Evolutionary conservation across 1,139 yeast genomes (phyloP).

Genomic region (Pneumocystis oryctolagi): DNA sequence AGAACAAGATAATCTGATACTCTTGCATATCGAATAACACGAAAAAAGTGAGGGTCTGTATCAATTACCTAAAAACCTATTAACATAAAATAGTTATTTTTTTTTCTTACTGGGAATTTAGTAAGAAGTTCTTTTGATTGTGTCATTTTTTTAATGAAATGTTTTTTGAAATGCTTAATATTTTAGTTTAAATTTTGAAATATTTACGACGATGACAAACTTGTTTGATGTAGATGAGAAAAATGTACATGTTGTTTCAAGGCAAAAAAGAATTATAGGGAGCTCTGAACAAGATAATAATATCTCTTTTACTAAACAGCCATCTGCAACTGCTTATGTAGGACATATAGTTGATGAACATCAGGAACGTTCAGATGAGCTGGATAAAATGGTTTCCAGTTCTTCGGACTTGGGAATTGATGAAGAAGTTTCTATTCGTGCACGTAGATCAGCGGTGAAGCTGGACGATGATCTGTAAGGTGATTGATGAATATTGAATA

Average conservation of each 20-base stretch:
- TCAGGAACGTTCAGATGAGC: background rate
- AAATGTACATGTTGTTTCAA: background rate
- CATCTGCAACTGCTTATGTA: background rate
- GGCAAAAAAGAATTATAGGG: background rate
- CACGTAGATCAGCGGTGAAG: constrained; percentile 21
- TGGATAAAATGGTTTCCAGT: background rate
- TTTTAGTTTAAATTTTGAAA: background rate
- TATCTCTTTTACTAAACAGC: background rate
- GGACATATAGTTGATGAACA: background rate
- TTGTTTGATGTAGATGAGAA: background rate
- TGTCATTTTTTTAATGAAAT: background rate
- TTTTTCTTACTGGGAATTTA: background rate
- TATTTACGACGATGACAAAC: background rate
- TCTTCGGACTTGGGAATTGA: constrained; percentile 25
- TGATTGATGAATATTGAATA: background rate
- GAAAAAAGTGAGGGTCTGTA: constrained; percentile 59
- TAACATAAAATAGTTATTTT: background rate
- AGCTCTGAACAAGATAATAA: background rate
- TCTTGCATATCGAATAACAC: constrained; percentile 64
- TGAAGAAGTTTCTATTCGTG: constrained; percentile 22
- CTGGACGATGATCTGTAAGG: constrained; percentile 22
- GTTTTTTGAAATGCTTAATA: background rate
- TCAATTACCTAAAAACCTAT: constrained; percentile 35
- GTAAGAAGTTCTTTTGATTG: background rate
- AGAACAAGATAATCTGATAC: constrained; percentile 50